Percentiles rank a stretch among this genome's conserved stretches.
These are phyloP conservation scores for Micromonas pusilla DNA, from an alignment of 139 green algal genomes.

Conservation along the genomic window DNA sequence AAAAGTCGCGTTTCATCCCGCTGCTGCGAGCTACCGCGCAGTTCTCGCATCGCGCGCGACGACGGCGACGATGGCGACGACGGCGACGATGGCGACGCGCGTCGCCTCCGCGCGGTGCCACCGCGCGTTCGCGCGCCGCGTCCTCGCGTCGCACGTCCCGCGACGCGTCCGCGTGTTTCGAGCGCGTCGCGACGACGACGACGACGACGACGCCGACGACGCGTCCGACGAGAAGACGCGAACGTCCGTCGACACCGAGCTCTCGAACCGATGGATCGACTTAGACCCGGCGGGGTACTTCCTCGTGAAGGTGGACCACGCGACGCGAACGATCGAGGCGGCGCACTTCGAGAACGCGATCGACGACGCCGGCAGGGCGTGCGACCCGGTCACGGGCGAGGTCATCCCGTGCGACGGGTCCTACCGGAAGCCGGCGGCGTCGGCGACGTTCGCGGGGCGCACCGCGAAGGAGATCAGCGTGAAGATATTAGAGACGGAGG, in stretches of 20 bases:
- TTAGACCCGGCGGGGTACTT: constrained; percentile 57
- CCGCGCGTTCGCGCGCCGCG: too few relatives aligned
- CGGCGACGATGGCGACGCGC: too few relatives aligned
- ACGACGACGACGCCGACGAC: too few relatives aligned
- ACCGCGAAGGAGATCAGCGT: constrained; percentile 56
- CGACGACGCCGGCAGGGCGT: constrained; percentile 51
- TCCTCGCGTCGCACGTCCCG: too few relatives aligned
- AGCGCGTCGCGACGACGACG: too few relatives aligned
- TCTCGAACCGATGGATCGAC: constrained; percentile 42
- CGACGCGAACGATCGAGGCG: constrained; percentile 39
- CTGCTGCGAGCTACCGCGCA: too few relatives aligned
- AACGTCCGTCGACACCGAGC: constrained; percentile 51
- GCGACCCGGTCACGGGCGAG: constrained; percentile 52
- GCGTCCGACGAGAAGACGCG: too few relatives aligned
- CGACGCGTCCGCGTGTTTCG: too few relatives aligned
- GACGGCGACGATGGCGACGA: too few relatives aligned
- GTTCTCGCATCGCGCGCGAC: too few relatives aligned
- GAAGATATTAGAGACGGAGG: constrained; percentile 42
- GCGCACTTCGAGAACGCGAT: constrained; percentile 53
- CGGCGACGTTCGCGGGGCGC: constrained; percentile 33
- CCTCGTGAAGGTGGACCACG: constrained; percentile 47
- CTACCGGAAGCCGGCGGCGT: constrained; percentile 34
- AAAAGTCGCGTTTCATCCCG: too few relatives aligned
- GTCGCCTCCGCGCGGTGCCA: too few relatives aligned
- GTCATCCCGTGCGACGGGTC: constrained; percentile 48